Conservation (phyloP, 164 flowering plant genomes). For the Nymphaea thermarum region DNA sequence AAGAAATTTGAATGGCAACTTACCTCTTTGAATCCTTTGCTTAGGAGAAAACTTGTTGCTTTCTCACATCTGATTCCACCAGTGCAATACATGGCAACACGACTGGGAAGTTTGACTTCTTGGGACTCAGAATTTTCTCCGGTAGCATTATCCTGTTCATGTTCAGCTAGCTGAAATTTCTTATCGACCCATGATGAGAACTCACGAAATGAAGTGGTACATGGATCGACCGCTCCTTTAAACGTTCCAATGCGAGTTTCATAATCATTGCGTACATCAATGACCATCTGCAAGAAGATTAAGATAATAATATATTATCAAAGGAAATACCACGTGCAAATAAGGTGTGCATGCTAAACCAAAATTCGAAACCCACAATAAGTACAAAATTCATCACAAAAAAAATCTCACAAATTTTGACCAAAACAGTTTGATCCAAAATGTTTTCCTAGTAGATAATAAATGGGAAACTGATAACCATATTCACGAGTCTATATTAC, state of each 20-base stretch:
- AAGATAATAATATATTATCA: no score
- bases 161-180: slow-evolving; percentile 23
- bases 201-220: slow-evolving; percentile 71
- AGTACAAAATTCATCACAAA: no score
- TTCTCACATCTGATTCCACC: slow-evolving; percentile 98
- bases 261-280: slow-evolving; percentile 83
- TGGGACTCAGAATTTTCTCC: background rate
- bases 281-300: slow-evolving; percentile 51
- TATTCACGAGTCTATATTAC: no score
- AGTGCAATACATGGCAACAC: slow-evolving; percentile 98
- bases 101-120: slow-evolving; percentile 28
- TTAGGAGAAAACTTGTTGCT: slow-evolving; percentile 86
- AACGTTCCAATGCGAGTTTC: slow-evolving; percentile 91
- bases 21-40: slow-evolving; percentile 92
- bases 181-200: slow-evolving; percentile 92
- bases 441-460: no score
- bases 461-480: no score
- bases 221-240: slow-evolving; percentile 91
- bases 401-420: no score
- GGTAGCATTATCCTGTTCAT: background rate
- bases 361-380: no score
- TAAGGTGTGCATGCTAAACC: no score
- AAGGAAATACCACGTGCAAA: no score
- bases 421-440: no score
- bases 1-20: background rate